Evolutionary conservation across 129 eudicot species (phyloP), one percentile per base, ranked within the genome.

Genomic region (Tagetes erecta): DNA sequence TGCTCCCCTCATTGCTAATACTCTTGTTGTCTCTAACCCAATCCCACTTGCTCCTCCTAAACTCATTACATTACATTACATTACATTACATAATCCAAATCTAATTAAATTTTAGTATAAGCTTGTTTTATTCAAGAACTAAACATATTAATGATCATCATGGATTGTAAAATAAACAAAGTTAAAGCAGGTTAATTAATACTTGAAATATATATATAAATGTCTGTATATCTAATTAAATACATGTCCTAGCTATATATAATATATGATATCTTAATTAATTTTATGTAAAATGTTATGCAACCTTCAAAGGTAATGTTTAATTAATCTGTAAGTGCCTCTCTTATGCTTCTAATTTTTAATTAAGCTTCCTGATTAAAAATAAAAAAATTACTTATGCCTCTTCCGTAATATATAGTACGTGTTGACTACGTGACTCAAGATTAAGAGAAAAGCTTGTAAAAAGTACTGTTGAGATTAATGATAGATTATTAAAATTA

Each of bases 1-100:
- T n/a, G 92, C 97, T 35, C 83, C 83, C 72, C 98, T 77, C 34
- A 83, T 68, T 8, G 98, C 96, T 67, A 94, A 80, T 3, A 90
- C 96, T 82, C 96, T 86, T 84, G 96, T 74, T 3, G 98, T 94
- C 79, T 94, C 98, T 63, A 88, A 59, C n/a, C 98, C 98, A 74
- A 94, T 94, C 30, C 98, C 98, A 74, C 93, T 86, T 62, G 98
- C 96, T 60, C 96, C 98, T 73, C 98, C 98, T 89, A 20, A 20
- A 20, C 27, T 20, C 39, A 31, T 31, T 57, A 8, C 38, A 14
- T 57, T 31, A 9, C 39, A 7, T 58, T 20, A 20, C 39, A 31
- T 31, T 57, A 8, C 38, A 14, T 57, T 31, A 9, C 39, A 7
- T 58, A 8, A 57, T 62, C 67, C 67, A 36, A 11, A 11, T 13